A percentile compares a stretch with the other conserved stretches of the same genome.
Conservation (phyloP, 208 protist genomes). For the Leishmania arabica region DNA sequence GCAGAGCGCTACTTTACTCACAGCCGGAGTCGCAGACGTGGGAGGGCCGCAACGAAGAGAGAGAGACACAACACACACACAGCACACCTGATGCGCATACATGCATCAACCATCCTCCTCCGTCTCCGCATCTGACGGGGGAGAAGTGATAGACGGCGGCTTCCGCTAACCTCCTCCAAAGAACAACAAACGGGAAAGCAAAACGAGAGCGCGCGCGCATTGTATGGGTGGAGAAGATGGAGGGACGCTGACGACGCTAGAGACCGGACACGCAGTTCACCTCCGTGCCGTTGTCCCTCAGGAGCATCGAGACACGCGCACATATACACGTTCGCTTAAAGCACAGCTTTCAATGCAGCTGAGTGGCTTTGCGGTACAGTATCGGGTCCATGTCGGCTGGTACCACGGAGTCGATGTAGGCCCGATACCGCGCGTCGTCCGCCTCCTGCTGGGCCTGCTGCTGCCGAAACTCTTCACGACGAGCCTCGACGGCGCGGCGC, state of each 20-base stretch:
- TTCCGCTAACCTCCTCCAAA: neutral
- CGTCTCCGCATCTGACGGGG: neutral
- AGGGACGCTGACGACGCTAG: neutral
- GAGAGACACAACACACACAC: neutral
- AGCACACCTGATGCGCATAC: neutral
- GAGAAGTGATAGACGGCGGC: neutral
- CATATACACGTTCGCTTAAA: constrained; percentile 3
- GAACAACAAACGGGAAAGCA: neutral
- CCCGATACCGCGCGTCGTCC: constrained; percentile 59
- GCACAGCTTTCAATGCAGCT: constrained; percentile 21
- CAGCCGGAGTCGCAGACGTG: neutral
- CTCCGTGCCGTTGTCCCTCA: neutral
- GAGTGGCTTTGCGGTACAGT: constrained; percentile 54
- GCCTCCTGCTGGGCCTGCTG: constrained; percentile 38
- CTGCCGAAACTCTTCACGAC: constrained; percentile 37
- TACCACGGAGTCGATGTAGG: constrained; percentile 69
- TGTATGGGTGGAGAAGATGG: neutral
- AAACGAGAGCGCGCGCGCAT: neutral
- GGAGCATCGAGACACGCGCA: neutral
- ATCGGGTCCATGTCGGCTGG: constrained; percentile 59
- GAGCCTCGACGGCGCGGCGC: constrained; percentile 36
- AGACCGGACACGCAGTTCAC: neutral
- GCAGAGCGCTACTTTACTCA: neutral
- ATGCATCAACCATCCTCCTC: neutral
- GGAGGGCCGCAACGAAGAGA: neutral